Conservation (phyloP, 805 yeast genomes). For the Candida ulmi region DNA sequence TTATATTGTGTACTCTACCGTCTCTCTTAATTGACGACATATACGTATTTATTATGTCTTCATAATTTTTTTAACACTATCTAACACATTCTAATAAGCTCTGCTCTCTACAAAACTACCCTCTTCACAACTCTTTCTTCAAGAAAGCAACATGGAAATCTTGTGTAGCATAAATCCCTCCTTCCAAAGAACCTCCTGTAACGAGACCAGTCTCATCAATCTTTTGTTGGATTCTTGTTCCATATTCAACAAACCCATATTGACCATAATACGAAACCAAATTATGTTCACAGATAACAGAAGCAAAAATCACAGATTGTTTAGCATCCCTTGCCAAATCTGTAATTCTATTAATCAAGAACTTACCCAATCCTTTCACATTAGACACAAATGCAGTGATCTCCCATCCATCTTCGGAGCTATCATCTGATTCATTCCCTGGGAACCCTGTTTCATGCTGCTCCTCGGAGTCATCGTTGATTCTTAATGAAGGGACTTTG, state of each 20-base stretch:
- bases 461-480: too few species aligned
- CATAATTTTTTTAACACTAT: too few species aligned
- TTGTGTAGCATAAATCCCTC: slow-evolving; percentile 14
- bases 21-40: too few species aligned
- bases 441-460: neutral
- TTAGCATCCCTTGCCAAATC: slow-evolving; percentile 1
- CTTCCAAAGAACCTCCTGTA: slow-evolving; percentile 13
- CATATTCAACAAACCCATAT: slow-evolving; percentile 16
- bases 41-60: too few species aligned
- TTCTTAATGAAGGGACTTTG: slow-evolving; percentile 1
- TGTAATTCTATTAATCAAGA: slow-evolving; percentile 5
- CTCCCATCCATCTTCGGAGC: slow-evolving; percentile 6
- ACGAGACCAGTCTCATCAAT: slow-evolving; percentile 16
- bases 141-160: slow-evolving; percentile 18
- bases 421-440: neutral
- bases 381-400: slow-evolving; percentile 18
- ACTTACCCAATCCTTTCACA: slow-evolving; percentile 15
- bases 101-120: too few species aligned
- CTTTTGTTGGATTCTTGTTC: slow-evolving; percentile 5
- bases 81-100: too few species aligned
- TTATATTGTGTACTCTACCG: too few species aligned
- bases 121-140: slow-evolving; percentile 4
- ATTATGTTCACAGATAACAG: slow-evolving; percentile 18
- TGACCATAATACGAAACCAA: slow-evolving; percentile 10
- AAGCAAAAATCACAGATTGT: slow-evolving; percentile 5